Evolutionary conservation across 2,329 filamentous ascomycete genomes (phyloP).

Genomic region (Cladosporium sp.): DNA sequence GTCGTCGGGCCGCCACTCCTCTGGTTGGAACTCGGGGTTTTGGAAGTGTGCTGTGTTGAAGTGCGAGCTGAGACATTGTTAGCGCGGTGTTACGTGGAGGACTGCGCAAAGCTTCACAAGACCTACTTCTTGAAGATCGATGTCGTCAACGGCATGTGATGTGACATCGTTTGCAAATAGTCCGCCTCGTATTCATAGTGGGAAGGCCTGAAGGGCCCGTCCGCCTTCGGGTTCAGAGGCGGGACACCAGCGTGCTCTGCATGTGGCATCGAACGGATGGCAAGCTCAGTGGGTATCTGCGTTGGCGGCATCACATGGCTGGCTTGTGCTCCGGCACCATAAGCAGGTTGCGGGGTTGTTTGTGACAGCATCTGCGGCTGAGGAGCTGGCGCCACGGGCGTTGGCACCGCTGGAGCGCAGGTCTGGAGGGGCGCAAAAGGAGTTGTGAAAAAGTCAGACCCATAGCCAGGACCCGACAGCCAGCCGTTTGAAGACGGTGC

Average conservation of each 20-base stretch:
- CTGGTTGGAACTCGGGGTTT: slow-evolving; percentile 48
- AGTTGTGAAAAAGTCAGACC: slow-evolving; percentile 21
- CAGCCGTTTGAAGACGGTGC: slow-evolving; percentile 18
- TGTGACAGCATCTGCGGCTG: slow-evolving; percentile 26
- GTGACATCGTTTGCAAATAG: slow-evolving; percentile 30
- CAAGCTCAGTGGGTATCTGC: slow-evolving; percentile 24
- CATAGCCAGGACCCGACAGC: slow-evolving; percentile 23
- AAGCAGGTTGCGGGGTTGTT: slow-evolving; percentile 21
- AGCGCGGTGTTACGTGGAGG: neutral
- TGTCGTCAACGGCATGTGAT: slow-evolving; percentile 40
- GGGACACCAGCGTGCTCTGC: slow-evolving; percentile 12
- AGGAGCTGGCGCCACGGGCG: slow-evolving; percentile 20
- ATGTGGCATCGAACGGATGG: slow-evolving; percentile 23
- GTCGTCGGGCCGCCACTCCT: slow-evolving; percentile 45
- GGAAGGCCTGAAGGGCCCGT: slow-evolving; percentile 41
- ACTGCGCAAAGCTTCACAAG: neutral
- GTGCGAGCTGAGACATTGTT: slow-evolving; percentile 36
- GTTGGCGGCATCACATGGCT: slow-evolving; percentile 23
- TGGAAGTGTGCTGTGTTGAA: slow-evolving; percentile 48
- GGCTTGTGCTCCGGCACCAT: slow-evolving; percentile 20
- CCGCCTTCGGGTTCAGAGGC: slow-evolving; percentile 12
- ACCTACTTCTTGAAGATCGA: slow-evolving; percentile 45
- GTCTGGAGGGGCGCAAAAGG: slow-evolving; percentile 18
- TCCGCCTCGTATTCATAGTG: slow-evolving; percentile 39
- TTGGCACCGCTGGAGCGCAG: slow-evolving; percentile 21